A percentile compares a stretch with the other conserved stretches of the same genome.
phyloP scores from a whole-genome alignment of 2,329 filamentous ascomycete genomes.

The Sarocladium strictum region DNA sequence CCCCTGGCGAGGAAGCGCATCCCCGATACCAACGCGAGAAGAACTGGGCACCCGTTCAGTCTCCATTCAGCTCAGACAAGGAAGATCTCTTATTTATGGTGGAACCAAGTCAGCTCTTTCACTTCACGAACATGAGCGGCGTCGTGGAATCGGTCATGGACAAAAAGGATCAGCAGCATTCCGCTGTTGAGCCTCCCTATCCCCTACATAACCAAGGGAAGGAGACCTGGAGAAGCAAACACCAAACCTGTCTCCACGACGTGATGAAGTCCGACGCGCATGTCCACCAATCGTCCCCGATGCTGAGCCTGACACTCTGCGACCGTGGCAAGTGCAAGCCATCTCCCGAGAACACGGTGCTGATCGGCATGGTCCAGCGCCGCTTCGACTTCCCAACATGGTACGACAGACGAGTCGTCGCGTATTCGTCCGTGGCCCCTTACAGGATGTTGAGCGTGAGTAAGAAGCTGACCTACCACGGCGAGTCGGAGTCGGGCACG shows the following conservation, averaged over 20 bases:
- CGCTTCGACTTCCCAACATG: constrained; percentile 3
- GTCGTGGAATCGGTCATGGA: neutral
- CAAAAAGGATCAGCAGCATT: neutral
- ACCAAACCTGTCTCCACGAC: constrained; percentile 10
- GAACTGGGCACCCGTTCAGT: constrained; percentile 10
- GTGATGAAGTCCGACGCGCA: constrained; percentile 6
- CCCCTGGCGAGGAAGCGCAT: constrained; percentile 1
- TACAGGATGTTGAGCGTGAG: constrained; percentile 9
- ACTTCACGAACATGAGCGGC: neutral
- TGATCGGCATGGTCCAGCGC: constrained; percentile 9
- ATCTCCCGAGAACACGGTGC: constrained; percentile 4
- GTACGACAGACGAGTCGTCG: constrained; percentile 9
- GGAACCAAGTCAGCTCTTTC: constrained; percentile 7
- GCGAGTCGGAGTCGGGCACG: constrained; percentile 2
- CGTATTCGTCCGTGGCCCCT: neutral
- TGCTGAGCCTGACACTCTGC: constrained; percentile 10
- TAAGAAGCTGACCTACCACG: constrained; percentile 8
- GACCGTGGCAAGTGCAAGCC: constrained; percentile 7
- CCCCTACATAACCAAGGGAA: neutral
- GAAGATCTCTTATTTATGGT: constrained; percentile 10
- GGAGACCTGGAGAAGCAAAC: constrained; percentile 8
- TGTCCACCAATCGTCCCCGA: constrained; percentile 9
- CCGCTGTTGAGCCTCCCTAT: constrained; percentile 8
- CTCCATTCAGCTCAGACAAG: neutral
- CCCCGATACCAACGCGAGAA: constrained; percentile 10